A percentile compares a stretch with the other conserved stretches of the same genome.
phyloP scores from a whole-genome alignment of 1,284 basidiomycete species.

The Xerocomus minutiporus region DNA sequence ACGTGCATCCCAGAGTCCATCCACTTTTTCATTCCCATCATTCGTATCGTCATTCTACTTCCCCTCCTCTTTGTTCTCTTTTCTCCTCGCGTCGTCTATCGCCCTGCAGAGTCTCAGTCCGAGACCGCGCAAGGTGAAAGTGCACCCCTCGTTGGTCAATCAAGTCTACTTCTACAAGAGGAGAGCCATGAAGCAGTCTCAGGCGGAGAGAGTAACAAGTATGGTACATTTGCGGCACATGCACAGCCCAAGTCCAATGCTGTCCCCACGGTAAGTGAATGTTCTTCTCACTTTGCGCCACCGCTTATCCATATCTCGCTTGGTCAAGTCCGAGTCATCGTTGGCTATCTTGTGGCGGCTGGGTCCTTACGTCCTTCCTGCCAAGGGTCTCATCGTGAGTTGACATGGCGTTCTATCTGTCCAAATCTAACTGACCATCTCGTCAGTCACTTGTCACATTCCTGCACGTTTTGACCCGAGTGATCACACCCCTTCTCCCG shows the following conservation, averaged over 20 bases:
- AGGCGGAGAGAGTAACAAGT: slow-evolving; percentile 44
- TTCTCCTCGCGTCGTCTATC: slow-evolving; percentile 59
- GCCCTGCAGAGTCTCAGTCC: slow-evolving; percentile 37
- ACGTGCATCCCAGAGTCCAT: slow-evolving; percentile 44
- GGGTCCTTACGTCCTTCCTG: slow-evolving; percentile 18
- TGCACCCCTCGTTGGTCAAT: slow-evolving; percentile 30
- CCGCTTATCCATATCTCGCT: neutral
- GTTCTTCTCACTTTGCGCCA: neutral
- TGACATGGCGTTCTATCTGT: neutral
- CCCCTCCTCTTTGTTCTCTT: slow-evolving; percentile 55
- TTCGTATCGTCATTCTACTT: slow-evolving; percentile 61
- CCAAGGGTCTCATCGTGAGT: slow-evolving; percentile 25
- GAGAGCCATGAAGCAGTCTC: slow-evolving; percentile 23
- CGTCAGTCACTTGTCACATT: slow-evolving; percentile 58
- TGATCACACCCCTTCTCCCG: slow-evolving; percentile 73
- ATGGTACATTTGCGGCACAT: slow-evolving; percentile 54
- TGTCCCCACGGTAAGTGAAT: slow-evolving; percentile 11
- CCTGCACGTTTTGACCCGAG: slow-evolving; percentile 68
- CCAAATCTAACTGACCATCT: slow-evolving; percentile 8
- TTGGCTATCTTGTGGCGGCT: slow-evolving; percentile 19
- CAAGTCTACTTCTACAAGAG: slow-evolving; percentile 24
- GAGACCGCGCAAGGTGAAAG: slow-evolving; percentile 19
- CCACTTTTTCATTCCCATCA: slow-evolving; percentile 57
- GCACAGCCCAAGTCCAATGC: slow-evolving; percentile 7
- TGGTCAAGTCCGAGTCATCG: slow-evolving; percentile 16